Percentiles rank a stretch among this genome's conserved stretches.
Conservation (phyloP, 805 yeast species). For the Starmera pachycereana region DNA sequence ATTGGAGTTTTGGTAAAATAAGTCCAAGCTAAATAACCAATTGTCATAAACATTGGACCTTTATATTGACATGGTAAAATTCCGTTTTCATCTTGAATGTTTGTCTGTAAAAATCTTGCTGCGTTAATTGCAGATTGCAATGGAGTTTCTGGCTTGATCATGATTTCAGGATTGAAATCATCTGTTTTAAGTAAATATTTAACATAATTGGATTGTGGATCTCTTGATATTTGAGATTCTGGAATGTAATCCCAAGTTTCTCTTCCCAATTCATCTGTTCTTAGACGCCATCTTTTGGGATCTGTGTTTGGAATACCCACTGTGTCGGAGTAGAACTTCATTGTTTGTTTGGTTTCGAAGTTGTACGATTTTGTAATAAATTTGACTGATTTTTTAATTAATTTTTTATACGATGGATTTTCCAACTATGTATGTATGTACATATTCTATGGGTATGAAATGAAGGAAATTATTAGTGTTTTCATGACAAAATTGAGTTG, state of each 20-base stretch:
- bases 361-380: no score
- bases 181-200: conserved; percentile 42
- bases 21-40: conserved; percentile 72
- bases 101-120: conserved; percentile 49
- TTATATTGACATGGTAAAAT: conserved; percentile 86
- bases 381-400: no score
- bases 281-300: conserved; percentile 61
- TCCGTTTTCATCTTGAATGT: conserved; percentile 75
- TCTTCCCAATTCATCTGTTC: conserved; percentile 61
- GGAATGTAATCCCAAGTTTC: conserved; percentile 69
- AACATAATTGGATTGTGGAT: conserved; percentile 44
- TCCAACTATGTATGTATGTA: no score
- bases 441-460: no score
- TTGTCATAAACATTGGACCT: conserved; percentile 97
- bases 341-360: neutral
- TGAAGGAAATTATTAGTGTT: no score
- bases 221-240: conserved; percentile 25
- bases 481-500: no score
- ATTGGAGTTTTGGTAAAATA: conserved; percentile 63
- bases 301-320: conserved; percentile 64
- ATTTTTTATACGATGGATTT: no score
- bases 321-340: conserved; percentile 51
- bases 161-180: conserved; percentile 26
- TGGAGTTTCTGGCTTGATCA: conserved; percentile 30
- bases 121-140: conserved; percentile 62